Evolutionary conservation across 1,284 basidiomycete species (phyloP).

Genomic region (Ganoderma resinaceum): DNA sequence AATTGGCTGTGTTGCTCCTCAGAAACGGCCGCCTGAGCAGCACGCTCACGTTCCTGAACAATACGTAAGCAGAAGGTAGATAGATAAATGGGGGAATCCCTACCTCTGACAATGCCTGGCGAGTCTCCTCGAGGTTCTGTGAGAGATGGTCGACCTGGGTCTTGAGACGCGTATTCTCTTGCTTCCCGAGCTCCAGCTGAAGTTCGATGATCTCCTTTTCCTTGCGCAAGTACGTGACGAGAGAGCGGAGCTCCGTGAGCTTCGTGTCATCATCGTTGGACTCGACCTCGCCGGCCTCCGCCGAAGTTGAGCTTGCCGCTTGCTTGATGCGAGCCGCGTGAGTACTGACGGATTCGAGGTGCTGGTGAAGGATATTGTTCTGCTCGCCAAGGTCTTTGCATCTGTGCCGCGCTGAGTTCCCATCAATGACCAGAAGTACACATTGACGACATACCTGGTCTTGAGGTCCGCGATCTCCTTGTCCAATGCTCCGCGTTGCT

Average conservation of each 20-base stretch:
- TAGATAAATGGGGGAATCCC: slow-evolving; percentile 6
- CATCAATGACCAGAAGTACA: not conserved
- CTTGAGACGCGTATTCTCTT: slow-evolving; percentile 82
- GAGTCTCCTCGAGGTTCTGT: slow-evolving; percentile 74
- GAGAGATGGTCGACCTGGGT: slow-evolving; percentile 78
- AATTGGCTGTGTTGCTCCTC: slow-evolving; percentile 87
- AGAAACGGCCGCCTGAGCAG: slow-evolving; percentile 70
- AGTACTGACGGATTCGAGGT: slow-evolving; percentile 85
- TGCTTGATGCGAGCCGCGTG: slow-evolving; percentile 82
- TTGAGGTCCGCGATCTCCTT: slow-evolving; percentile 80
- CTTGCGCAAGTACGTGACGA: slow-evolving; percentile 84
- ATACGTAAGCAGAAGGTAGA: not conserved
- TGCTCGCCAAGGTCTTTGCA: slow-evolving; percentile 80
- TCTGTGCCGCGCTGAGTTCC: slow-evolving; percentile 44
- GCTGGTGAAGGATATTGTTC: slow-evolving; percentile 82
- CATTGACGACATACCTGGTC: slow-evolving; percentile 55
- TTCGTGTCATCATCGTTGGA: slow-evolving; percentile 63
- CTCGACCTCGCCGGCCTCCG: slow-evolving; percentile 52
- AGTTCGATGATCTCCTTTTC: slow-evolving; percentile 93
- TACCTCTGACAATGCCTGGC: slow-evolving; percentile 71
- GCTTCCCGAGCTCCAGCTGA: slow-evolving; percentile 86
- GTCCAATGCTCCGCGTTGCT: slow-evolving; percentile 78
- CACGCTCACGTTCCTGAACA: slow-evolving; percentile 78
- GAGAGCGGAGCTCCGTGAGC: slow-evolving; percentile 76
- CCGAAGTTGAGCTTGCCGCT: slow-evolving; percentile 61